phyloP scores from a whole-genome alignment of 139 green algal species.

The Zygnema circumcarinatum region DNA sequence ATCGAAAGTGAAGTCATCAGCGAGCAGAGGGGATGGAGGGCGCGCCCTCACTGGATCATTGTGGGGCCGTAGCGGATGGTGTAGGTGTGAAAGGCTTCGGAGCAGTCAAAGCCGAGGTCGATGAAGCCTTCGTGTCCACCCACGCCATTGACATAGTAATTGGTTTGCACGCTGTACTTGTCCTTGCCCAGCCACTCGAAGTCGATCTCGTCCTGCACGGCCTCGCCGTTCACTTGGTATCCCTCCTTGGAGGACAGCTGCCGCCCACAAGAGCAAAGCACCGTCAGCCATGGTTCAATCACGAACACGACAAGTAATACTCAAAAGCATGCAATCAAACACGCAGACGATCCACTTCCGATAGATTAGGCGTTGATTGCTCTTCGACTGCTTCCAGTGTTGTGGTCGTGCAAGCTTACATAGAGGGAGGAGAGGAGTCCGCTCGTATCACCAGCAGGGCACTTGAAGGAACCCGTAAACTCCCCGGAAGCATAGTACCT shows the following conservation, averaged over 20 bases:
- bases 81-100: constrained; percentile 29
- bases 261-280: neutral
- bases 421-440: constrained; percentile 36
- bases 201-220: constrained; percentile 35
- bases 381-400: neutral
- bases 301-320: neutral
- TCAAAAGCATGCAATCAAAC: neutral
- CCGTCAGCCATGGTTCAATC: neutral
- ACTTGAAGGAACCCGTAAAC: constrained; percentile 29
- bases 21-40: no score
- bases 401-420: constrained; percentile 4
- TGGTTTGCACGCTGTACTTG: constrained; percentile 30
- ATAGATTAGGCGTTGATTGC: neutral
- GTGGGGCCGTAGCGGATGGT: constrained; percentile 6
- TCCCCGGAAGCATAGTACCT: constrained; percentile 9
- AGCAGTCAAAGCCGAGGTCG: constrained; percentile 47
- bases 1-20: no score
- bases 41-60: neutral
- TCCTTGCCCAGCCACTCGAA: constrained; percentile 49
- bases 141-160: constrained; percentile 40
- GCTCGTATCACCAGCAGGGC: constrained; percentile 1
- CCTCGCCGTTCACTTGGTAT: neutral
- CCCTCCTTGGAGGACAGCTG: constrained; percentile 30
- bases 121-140: constrained; percentile 9
- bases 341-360: neutral